Percentiles rank a stretch among this genome's conserved stretches.
These are phyloP conservation scores for Begonia fuchsioides DNA, from an alignment of 306 rosid species.

Conservation along the genomic window DNA sequence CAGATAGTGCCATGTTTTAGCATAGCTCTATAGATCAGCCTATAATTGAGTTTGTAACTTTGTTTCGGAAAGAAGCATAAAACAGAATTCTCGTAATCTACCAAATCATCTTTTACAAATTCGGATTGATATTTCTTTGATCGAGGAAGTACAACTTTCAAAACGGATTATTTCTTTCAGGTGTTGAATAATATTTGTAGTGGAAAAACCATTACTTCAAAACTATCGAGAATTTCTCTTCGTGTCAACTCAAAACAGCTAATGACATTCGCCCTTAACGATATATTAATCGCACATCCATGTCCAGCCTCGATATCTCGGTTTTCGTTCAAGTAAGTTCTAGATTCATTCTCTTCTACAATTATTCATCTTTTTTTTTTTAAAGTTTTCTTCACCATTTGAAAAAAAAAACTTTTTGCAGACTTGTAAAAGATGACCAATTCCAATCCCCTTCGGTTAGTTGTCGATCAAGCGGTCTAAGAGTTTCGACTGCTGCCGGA, in stretches of 20 bases:
- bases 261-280: constrained; percentile 66
- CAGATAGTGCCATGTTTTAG: too few species aligned
- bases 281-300: constrained; percentile 68
- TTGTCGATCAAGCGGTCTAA: constrained; percentile 79
- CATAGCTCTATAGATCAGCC: too few species aligned
- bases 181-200: constrained; percentile 52
- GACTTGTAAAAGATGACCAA: constrained; percentile 38
- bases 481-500: constrained; percentile 85
- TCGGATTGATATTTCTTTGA: too few species aligned
- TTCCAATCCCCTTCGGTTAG: constrained; percentile 30
- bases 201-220: constrained; percentile 37
- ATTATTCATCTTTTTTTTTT: neutral
- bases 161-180: constrained; percentile 15
- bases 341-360: neutral
- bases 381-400: neutral
- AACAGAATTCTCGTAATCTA: too few species aligned
- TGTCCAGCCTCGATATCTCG: constrained; percentile 76
- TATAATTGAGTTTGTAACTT: too few species aligned
- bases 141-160: too few species aligned
- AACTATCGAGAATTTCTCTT: constrained; percentile 42
- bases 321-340: constrained; percentile 59
- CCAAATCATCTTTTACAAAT: too few species aligned
- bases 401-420: constrained; percentile 20
- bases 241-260: constrained; percentile 31
- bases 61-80: too few species aligned